phyloP scores from a whole-genome alignment of 1,139 yeast genomes.

The Pichia sp. region DNA sequence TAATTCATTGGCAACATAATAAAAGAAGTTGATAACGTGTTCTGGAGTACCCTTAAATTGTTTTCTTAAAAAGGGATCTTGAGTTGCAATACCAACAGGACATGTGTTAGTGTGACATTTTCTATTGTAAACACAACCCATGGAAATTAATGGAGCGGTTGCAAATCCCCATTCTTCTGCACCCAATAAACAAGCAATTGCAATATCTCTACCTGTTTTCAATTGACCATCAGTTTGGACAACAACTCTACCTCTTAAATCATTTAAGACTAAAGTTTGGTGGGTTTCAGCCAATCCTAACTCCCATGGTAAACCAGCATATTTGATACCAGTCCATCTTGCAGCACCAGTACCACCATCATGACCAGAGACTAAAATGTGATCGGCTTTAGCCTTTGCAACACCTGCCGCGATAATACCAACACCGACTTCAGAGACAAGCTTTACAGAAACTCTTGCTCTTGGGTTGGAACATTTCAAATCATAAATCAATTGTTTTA shows the following conservation, averaged over 20 bases:
- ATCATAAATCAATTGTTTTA: slow-evolving; percentile 93
- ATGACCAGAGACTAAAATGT: slow-evolving; percentile 90
- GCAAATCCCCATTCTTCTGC: slow-evolving; percentile 99
- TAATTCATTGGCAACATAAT: slow-evolving; percentile 87
- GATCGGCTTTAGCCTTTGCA: slow-evolving; percentile 97
- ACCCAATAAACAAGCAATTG: slow-evolving; percentile 91
- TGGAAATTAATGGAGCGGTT: slow-evolving; percentile 91
- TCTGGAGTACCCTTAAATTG: slow-evolving; percentile 97
- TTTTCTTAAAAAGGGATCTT: slow-evolving; percentile 88
- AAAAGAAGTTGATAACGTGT: slow-evolving; percentile 96
- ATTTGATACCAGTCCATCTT: slow-evolving; percentile 92
- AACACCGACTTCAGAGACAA: slow-evolving; percentile 97
- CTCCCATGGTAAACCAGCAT: slow-evolving; percentile 99
- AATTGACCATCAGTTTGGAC: slow-evolving; percentile 97
- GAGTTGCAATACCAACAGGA: slow-evolving; percentile 98
- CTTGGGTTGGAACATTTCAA: slow-evolving; percentile 95
- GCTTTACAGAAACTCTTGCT: slow-evolving; percentile 92
- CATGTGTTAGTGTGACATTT: slow-evolving; percentile 91
- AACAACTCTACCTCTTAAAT: slow-evolving; percentile 88
- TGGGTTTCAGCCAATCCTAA: slow-evolving; percentile 97
- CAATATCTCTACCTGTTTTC: slow-evolving; percentile 93
- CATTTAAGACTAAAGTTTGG: slow-evolving; percentile 92
- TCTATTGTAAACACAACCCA: slow-evolving; percentile 97
- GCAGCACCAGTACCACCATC: slow-evolving; percentile 99
- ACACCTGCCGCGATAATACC: slow-evolving; percentile 99